Evolutionary conservation across 1,284 basidiomycete species (phyloP).

Genomic region (Leccinum brunneo-olivaceum): DNA sequence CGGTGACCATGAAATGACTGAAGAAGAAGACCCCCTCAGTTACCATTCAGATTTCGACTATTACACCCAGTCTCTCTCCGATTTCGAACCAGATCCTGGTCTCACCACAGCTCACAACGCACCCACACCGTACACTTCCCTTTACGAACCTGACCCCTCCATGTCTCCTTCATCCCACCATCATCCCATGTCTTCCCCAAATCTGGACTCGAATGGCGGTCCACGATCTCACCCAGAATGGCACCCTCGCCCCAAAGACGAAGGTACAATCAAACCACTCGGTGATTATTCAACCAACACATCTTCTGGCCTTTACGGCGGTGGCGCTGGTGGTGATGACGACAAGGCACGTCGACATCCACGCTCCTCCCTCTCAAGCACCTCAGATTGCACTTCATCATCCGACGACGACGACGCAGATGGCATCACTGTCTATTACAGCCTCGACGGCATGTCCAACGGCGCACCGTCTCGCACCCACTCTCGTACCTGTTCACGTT

Average conservation of each 20-base stretch:
- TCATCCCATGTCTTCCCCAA: too few species aligned
- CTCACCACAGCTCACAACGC: not conserved
- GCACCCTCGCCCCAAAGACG: too few species aligned
- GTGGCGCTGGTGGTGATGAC: conserved; percentile 31
- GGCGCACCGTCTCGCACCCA: conserved; percentile 16
- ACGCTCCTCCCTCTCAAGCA: conserved; percentile 28
- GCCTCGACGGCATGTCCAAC: conserved; percentile 29
- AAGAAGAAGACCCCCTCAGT: conserved; percentile 30
- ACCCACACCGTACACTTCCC: conserved; percentile 14
- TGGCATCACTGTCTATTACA: conserved; percentile 38
- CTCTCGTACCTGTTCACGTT: conserved; percentile 21
- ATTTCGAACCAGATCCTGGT: conserved; percentile 25
- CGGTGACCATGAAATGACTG: conserved; percentile 6
- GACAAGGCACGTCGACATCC: conserved; percentile 32
- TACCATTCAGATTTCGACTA: conserved; percentile 34
- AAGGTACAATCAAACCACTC: too few species aligned
- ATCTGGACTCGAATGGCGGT: too few species aligned
- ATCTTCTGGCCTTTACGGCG: conserved; percentile 26
- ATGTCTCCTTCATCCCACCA: conserved; percentile 8
- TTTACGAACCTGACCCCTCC: conserved; percentile 22
- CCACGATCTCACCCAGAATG: too few species aligned
- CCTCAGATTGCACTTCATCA: conserved; percentile 28
- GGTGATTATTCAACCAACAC: too few species aligned
- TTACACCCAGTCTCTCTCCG: conserved; percentile 30
- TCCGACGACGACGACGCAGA: conserved; percentile 40